phyloP scores from a whole-genome alignment of 2,329 filamentous ascomycete genomes.

The Alternaria tenuissima region DNA sequence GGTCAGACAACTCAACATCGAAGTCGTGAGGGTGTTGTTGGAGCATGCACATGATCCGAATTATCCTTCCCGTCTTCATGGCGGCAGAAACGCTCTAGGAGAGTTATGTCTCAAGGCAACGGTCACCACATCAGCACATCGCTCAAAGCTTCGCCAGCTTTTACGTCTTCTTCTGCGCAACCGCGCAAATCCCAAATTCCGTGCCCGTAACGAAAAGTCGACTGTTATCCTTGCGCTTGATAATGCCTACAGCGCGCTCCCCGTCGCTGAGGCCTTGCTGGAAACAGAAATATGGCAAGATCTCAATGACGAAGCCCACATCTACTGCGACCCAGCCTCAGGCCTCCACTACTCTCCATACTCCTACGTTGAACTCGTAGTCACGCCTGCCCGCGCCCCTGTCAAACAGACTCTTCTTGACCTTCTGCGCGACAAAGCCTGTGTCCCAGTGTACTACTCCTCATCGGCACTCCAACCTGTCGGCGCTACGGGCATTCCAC shows the following conservation, averaged over 20 bases:
- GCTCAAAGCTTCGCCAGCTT: slow-evolving; percentile 50
- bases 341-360: slow-evolving; percentile 69
- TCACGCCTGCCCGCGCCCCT: slow-evolving; percentile 27
- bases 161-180: slow-evolving; percentile 65
- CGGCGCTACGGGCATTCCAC: slow-evolving; percentile 46
- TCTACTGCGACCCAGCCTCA: slow-evolving; percentile 50
- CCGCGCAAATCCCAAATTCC: slow-evolving; percentile 64
- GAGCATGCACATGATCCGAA: slow-evolving; percentile 69
- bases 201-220: slow-evolving; percentile 65
- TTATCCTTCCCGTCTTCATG: slow-evolving; percentile 69
- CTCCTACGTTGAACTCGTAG: slow-evolving; percentile 62
- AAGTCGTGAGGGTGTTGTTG: slow-evolving; percentile 65
- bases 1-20: slow-evolving; percentile 65
- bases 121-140: slow-evolving; percentile 48
- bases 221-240: slow-evolving; percentile 67
- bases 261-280: slow-evolving; percentile 66
- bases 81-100: slow-evolving; percentile 69
- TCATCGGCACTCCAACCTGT: slow-evolving; percentile 49
- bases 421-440: slow-evolving; percentile 47
- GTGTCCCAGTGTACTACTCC: slow-evolving; percentile 43
- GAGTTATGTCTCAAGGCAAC: slow-evolving; percentile 69
- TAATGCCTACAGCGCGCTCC: slow-evolving; percentile 62
- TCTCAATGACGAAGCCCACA: slow-evolving; percentile 67
- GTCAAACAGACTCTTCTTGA: slow-evolving; percentile 35
- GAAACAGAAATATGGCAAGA: slow-evolving; percentile 71